phyloP scores from a whole-genome alignment of 306 rosid genomes.

The barrel medic (Medicago truncatula) region MtrunA17r5.0-ANR NC_053048.1:9812001-9812500 shows the following conservation, averaged over 20 bases:
- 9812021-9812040: constrained; percentile 63
- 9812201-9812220: constrained; percentile 95
- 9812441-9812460: constrained; percentile 69
- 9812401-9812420: constrained; percentile 70
- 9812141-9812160: constrained; percentile 71
- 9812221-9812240: constrained; percentile 87
- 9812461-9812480: constrained; percentile 55
- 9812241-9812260: constrained; percentile 76
- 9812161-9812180: constrained; percentile 84
- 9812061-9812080: constrained; percentile 73
- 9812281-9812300: constrained; percentile 69
- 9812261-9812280: constrained; percentile 74
- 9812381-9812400: constrained; percentile 75
- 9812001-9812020: constrained; percentile 60
- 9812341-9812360: constrained; percentile 61
- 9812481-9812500: constrained; percentile 60
- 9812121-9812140: constrained; percentile 75
- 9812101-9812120: constrained; percentile 76
- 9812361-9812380: constrained; percentile 68
- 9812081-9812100: constrained; percentile 82
- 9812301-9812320: constrained; percentile 79
- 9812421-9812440: constrained; percentile 60
- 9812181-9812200: constrained; percentile 78
- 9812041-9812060: constrained; percentile 72
- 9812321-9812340: constrained; percentile 73